Evolutionary conservation across 2,329 filamentous ascomycete genomes (phyloP), one percentile per base, ranked within the genome.

Genomic region (Cadophora gregata): DNA sequence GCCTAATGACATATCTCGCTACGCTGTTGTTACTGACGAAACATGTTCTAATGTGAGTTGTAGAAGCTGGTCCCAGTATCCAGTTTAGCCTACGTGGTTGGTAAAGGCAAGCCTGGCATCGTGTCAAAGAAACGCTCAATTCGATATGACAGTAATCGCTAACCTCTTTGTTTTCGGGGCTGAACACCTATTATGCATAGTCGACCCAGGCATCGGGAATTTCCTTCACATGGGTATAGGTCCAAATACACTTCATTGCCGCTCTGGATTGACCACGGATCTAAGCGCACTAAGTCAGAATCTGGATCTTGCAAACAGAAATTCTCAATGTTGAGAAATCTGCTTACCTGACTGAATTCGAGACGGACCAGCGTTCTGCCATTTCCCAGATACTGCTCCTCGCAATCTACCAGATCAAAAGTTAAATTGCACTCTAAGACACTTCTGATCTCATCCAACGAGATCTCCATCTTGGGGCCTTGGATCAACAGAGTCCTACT

Each of bases 281-380:
- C 48, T 51, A 16, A 16, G 38, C 38, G 19, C 38, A 42, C 14
- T 12, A 42, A 3, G 38, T 42, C 38, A 33, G 31, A 16, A 42
- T 42, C 38, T 42, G 6, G 38, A 16, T 42, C 6, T 42, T 16
- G 38, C 1, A 33, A 42, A 29, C 10, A 12, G 24, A 12, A 51
- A 3, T 3, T 29, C 24, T 7, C 14, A 10, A n/a, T 27, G 10
- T 25, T 4, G 4, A 10, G 10, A 4, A 10, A 16, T 8, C 0
- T 51, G 24, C 48, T 51, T 51, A 51, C 48, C 24, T 51, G 48
- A 27, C 24, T 51, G 48, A 51, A 51, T 25, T 51, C 48, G 3
- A 51, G 14, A 7, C 24, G 48, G 6, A 51, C 6, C 48, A 29
- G 8, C 1, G 24, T 51, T n/a, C 48, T 51, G 9, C 24, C 48